Evolutionary conservation across 129 eudicot species (phyloP).

Genomic region (Escallonia rubra): DNA sequence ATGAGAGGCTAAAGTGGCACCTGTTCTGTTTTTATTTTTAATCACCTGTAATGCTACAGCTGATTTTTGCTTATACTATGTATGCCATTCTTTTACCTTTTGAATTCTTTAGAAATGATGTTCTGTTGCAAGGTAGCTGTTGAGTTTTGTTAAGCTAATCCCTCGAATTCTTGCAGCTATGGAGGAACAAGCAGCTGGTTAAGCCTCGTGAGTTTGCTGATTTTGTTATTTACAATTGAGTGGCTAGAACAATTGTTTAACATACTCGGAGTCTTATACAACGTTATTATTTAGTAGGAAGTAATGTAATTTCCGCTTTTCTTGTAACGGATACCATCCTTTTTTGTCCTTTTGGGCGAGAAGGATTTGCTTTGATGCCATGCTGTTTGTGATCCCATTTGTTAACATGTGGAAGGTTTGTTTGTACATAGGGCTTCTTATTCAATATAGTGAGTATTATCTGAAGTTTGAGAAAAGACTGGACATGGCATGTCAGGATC

Average conservation of each 20-base stretch:
- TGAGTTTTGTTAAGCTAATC: background rate
- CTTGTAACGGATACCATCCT: background rate
- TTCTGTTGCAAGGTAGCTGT: background rate
- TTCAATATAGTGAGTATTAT: background rate
- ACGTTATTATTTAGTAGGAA: constrained; percentile 4
- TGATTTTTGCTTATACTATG: no score
- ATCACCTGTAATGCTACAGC: no score
- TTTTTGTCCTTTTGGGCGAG: background rate
- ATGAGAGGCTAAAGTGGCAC: no score
- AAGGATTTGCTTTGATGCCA: background rate
- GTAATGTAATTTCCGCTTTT: background rate
- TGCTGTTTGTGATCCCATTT: background rate
- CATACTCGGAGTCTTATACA: background rate
- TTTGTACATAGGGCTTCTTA: constrained; percentile 4
- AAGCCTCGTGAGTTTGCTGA: constrained; percentile 21
- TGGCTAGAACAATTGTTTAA: constrained; percentile 16
- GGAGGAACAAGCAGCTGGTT: constrained; percentile 10
- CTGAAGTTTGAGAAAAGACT: background rate
- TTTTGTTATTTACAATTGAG: constrained; percentile 9
- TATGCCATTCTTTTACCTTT: no score
- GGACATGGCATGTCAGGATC: background rate
- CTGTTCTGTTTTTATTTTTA: no score
- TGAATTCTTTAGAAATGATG: no score
- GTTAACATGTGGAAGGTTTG: constrained; percentile 4
- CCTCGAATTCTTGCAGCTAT: constrained; percentile 13